Conservation (phyloP, 2,329 filamentous ascomycete genomes). For the Chaetomium strumarium region DNA sequence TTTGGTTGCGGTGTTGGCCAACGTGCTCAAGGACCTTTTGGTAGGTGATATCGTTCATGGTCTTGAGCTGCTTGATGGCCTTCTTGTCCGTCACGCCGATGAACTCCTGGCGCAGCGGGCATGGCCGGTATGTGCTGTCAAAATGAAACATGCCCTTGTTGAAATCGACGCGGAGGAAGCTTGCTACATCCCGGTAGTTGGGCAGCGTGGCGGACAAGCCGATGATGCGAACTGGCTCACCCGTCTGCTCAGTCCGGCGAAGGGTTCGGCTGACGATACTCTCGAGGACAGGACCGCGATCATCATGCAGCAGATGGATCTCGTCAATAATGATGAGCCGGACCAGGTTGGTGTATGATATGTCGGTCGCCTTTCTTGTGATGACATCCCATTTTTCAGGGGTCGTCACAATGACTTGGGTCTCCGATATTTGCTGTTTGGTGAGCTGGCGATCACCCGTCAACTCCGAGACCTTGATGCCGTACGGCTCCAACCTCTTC, state of each 20-base stretch:
- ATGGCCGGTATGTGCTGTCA: conserved; percentile 88
- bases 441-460: conserved; percentile 97
- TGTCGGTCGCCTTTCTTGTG: conserved; percentile 92
- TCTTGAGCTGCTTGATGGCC: conserved; percentile 97
- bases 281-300: conserved; percentile 92
- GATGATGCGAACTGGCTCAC: conserved; percentile 84
- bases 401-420: conserved; percentile 95
- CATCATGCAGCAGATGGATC: conserved; percentile 95
- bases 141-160: conserved; percentile 91
- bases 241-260: conserved; percentile 86
- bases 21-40: conserved; percentile 96
- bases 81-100: conserved; percentile 97
- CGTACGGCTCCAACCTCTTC: conserved; percentile 81
- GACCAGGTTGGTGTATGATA: conserved; percentile 96
- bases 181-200: conserved; percentile 94
- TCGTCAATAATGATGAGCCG: conserved; percentile 95
- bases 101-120: conserved; percentile 92
- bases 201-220: conserved; percentile 92
- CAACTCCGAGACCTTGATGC: conserved; percentile 88
- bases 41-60: conserved; percentile 99
- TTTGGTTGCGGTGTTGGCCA: conserved; percentile 86
- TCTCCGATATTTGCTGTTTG: conserved; percentile 96
- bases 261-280: conserved; percentile 96
- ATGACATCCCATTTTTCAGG: conserved; percentile 99
- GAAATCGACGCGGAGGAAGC: conserved; percentile 84